Evolutionary conservation across 768 basidiomycete species (phyloP), one percentile per base, ranked within the genome.

Genomic region (Phallus indusiatus): DNA sequence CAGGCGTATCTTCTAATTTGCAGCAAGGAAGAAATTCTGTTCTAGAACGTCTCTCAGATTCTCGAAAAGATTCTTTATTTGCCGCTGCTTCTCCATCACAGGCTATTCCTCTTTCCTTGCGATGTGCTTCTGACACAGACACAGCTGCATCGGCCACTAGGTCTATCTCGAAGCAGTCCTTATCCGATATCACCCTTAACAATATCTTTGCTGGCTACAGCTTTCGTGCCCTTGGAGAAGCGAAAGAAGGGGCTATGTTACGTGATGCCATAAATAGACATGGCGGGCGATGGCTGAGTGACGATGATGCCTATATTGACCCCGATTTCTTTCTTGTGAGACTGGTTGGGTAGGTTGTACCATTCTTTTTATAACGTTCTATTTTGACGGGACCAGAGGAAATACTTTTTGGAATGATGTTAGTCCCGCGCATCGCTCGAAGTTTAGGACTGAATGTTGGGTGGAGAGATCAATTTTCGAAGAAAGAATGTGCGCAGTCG

Each of bases 401-500:
- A 88, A 85, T 64, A 82, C 81, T 62, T 62, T 88, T n/a, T 88
- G 77, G 63, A 72, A 70, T 2, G 76, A 79, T 34, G 87, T 89
- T 5, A 81, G 84, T 55, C 70, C 73, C 7, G 11, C 36, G 0
- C 65, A 75, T 62, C 76, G 80, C 50, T 56, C 64, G 2, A 85
- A 82, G 64, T 90, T 84, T 65, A 81, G 93, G 48, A 95, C 94
- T 0, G 94, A 96, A 69, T 94, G 90, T 67, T 97, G 94, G 94
- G 75, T 97, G 1, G 94, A 97, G 69, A 81, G 81, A 48, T 95
- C 90, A 65, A 78, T 92, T 14, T 85, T 81, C 56, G 83, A 85
- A 59, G 86, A 89, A 49, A 77, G 80, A n/a, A 72, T 95, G 54
- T 85, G 87, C 66, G 68, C 73, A 17, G 74, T 81, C 0, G 80